These are phyloP conservation scores for Actinomucor elegans DNA, from an alignment of 371 early-diverging fungal species.

Conservation along the genomic window DNA sequence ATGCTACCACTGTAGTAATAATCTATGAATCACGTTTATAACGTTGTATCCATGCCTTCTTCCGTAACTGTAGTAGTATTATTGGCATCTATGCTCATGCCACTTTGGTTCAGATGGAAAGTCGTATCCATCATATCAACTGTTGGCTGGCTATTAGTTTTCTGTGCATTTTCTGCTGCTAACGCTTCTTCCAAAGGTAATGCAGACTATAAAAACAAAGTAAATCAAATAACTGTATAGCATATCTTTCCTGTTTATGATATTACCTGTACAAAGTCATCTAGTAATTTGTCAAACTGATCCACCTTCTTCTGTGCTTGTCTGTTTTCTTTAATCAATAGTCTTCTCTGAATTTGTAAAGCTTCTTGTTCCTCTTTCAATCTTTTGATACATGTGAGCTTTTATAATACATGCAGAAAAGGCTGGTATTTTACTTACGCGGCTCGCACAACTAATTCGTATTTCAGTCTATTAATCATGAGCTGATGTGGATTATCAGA, in stretches of 20 bases:
- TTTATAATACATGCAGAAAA: no score
- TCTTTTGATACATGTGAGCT: no score
- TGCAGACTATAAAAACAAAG: slow-evolving; percentile 13
- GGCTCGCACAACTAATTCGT: slow-evolving; percentile 39
- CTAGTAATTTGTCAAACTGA: slow-evolving; percentile 39
- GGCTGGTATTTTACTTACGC: slow-evolving; percentile 22
- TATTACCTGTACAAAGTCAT: slow-evolving; percentile 45
- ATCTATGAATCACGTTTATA: no score
- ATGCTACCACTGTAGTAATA: no score
- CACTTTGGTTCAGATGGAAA: no score
- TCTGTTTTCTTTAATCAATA: slow-evolving; percentile 44
- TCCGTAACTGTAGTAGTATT: not conserved
- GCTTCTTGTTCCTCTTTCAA: slow-evolving; percentile 42
- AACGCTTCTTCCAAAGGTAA: slow-evolving; percentile 25
- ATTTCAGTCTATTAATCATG: slow-evolving; percentile 48
- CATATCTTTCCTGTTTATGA: not conserved
- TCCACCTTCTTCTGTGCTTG: slow-evolving; percentile 43
- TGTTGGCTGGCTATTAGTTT: not conserved
- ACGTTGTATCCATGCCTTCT: slow-evolving; percentile 20
- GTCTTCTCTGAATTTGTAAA: slow-evolving; percentile 29
- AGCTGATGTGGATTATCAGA: slow-evolving; percentile 37
- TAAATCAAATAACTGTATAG: not conserved
- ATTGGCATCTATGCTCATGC: not conserved
- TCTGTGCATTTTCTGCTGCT: slow-evolving; percentile 8
- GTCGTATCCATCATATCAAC: not conserved